These are phyloP conservation scores for Phanerochaete carnosa DNA, from an alignment of 768 basidiomycete species.

Conservation along the genomic window DNA sequence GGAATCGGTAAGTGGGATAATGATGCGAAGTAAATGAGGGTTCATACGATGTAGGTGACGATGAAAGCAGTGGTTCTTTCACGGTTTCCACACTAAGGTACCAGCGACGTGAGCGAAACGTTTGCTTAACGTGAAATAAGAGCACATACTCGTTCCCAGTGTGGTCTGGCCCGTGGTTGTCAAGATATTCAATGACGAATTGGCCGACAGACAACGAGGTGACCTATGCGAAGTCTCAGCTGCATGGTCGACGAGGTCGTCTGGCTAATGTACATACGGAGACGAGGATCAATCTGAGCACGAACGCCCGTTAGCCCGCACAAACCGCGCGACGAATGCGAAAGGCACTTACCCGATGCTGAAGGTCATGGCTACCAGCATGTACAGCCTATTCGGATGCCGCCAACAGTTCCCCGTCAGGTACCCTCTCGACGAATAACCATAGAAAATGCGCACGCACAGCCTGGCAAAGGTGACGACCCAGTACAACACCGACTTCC, in stretches of 20 bases:
- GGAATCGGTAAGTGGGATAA: slow-evolving; percentile 5
- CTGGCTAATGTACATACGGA: slow-evolving; percentile 34
- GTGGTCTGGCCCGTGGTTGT: slow-evolving; percentile 5
- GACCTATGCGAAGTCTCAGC: slow-evolving; percentile 36
- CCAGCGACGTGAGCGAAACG: not conserved
- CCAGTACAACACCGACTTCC: slow-evolving; percentile 56
- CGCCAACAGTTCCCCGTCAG: not conserved
- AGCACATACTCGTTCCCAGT: slow-evolving; percentile 13
- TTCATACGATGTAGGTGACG: slow-evolving; percentile 13
- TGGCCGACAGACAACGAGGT: slow-evolving; percentile 56
- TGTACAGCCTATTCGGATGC: slow-evolving; percentile 50
- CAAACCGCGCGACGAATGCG: not conserved
- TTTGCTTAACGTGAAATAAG: not conserved
- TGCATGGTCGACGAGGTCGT: not conserved
- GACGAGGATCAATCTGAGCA: slow-evolving; percentile 45
- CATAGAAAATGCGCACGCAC: slow-evolving; percentile 36
- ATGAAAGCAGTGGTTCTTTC: slow-evolving; percentile 23
- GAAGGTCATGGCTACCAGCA: slow-evolving; percentile 73
- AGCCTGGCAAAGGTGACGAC: slow-evolving; percentile 55
- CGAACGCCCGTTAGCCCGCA: not conserved
- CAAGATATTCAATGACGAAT: slow-evolving; percentile 48
- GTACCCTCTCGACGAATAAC: not conserved
- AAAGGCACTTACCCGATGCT: slow-evolving; percentile 54
- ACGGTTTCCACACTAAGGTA: slow-evolving; percentile 18
- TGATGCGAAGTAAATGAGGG: slow-evolving; percentile 2